phyloP scores from a whole-genome alignment of 257 asterid genomes.

The Ilex aquifolium region DNA sequence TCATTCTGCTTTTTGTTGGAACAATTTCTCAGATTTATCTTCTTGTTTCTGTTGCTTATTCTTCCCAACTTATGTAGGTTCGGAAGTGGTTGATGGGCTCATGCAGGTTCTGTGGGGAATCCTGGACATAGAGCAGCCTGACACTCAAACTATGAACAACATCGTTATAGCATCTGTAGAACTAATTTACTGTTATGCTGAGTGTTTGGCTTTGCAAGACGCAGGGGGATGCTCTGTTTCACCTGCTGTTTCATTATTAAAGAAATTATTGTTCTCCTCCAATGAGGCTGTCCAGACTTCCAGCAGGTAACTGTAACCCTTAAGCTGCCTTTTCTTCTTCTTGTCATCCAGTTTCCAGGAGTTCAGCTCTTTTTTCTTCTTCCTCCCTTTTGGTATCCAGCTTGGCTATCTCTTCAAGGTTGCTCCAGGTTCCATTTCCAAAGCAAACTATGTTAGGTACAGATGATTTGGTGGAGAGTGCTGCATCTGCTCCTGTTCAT shows the following conservation, averaged over 20 bases:
- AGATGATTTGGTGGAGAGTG: conserved; percentile 66
- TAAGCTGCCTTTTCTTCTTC: conserved; percentile 4
- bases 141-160: conserved; percentile 88
- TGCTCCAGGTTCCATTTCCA: conserved; percentile 99
- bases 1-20: too few relatives aligned
- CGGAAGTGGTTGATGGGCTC: conserved; percentile 89
- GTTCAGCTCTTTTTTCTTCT: conserved; percentile 18
- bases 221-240: conserved; percentile 53
- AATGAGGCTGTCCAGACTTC: conserved; percentile 97
- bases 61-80: conserved; percentile 46
- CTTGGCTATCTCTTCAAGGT: conserved; percentile 97
- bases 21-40: not conserved
- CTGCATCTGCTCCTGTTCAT: conserved; percentile 50
- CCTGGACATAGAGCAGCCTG: conserved; percentile 93
- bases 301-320: conserved; percentile 64
- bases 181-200: conserved; percentile 89
- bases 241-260: conserved; percentile 83
- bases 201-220: conserved; percentile 82
- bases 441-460: conserved; percentile 92
- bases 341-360: conserved; percentile 3
- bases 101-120: conserved; percentile 98
- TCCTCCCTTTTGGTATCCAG: conserved; percentile 39
- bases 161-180: conserved; percentile 87
- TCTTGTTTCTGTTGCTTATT: conserved; percentile 8
- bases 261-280: conserved; percentile 68